A percentile compares a stretch with the other conserved stretches of the same genome.
Evolutionary conservation across 495 filamentous ascomycete genomes (phyloP).

Genomic region (Penicillium parvum): DNA sequence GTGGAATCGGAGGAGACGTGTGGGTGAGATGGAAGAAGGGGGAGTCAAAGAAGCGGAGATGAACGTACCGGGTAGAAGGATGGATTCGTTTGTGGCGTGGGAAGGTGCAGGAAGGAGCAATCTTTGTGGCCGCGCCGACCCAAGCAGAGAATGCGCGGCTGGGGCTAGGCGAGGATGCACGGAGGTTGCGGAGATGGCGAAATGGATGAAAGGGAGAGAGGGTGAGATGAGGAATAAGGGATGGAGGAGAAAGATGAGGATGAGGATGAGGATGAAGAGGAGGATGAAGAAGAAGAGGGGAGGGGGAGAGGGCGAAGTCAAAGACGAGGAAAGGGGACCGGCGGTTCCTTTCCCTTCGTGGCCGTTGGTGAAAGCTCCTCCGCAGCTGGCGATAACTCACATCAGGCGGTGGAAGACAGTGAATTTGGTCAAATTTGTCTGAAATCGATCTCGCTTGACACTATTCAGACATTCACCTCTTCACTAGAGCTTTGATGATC

Average conservation of each 20-base stretch:
- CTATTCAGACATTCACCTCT: not conserved
- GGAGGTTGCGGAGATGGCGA: slow-evolving; percentile 8
- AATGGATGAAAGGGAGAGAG: not conserved
- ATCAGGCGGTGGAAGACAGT: too few relatives aligned
- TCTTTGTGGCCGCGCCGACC: slow-evolving; percentile 25
- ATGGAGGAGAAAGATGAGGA: not conserved
- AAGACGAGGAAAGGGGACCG: not conserved
- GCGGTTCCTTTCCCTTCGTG: too few relatives aligned
- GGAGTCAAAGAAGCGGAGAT: slow-evolving; percentile 9
- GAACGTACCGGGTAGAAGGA: slow-evolving; percentile 23
- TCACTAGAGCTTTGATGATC: not conserved
- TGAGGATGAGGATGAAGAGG: slow-evolving; percentile 9
- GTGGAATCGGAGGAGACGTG: slow-evolving; percentile 6
- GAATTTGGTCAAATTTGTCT: too few relatives aligned
- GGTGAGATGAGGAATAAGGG: slow-evolving; percentile 3
- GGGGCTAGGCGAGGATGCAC: slow-evolving; percentile 26
- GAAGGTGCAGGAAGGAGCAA: slow-evolving; percentile 27
- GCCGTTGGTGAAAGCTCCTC: too few relatives aligned
- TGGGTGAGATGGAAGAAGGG: slow-evolving; percentile 5
- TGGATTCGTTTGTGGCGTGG: slow-evolving; percentile 30
- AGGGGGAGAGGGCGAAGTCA: not conserved
- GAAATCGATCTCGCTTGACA: too few relatives aligned
- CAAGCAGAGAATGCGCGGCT: slow-evolving; percentile 33
- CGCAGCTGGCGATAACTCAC: too few relatives aligned
- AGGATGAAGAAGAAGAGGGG: slow-evolving; percentile 8